Evolutionary conservation across 495 filamentous ascomycete genomes (phyloP).

Genomic region (Rostrohypoxylon terebratum): DNA sequence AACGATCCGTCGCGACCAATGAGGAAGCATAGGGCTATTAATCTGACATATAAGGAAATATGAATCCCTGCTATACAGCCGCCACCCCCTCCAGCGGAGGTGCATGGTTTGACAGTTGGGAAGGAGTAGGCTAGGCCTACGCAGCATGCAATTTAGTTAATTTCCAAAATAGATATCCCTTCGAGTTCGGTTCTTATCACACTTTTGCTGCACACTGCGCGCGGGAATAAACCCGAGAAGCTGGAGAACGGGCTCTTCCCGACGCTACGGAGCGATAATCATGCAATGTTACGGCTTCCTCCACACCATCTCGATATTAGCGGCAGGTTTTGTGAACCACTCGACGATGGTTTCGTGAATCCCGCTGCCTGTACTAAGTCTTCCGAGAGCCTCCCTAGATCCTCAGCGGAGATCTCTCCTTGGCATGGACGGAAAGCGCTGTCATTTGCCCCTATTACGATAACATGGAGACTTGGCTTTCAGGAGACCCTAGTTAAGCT

Average conservation of each 20-base stretch:
- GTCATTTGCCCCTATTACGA: constrained; percentile 23
- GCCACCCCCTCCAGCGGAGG: background rate
- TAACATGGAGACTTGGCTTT: constrained; percentile 6
- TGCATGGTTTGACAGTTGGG: constrained; percentile 17
- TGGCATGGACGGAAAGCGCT: constrained; percentile 37
- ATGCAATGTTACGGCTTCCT: constrained; percentile 35
- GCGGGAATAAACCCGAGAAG: constrained; percentile 44
- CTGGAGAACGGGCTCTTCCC: constrained; percentile 38
- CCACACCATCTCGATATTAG: constrained; percentile 31
- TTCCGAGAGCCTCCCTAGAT: constrained; percentile 37
- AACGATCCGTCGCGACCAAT: constrained; percentile 20
- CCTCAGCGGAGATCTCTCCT: constrained; percentile 41
- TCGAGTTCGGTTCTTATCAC: constrained; percentile 32
- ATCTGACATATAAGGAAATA: constrained; percentile 31
- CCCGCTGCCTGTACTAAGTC: constrained; percentile 31
- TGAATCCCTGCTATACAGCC: constrained; percentile 23
- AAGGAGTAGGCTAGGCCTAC: constrained; percentile 24
- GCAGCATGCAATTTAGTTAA: constrained; percentile 13
- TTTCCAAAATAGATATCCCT: constrained; percentile 32
- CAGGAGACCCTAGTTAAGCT: constrained; percentile 10
- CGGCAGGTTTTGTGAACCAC: constrained; percentile 31
- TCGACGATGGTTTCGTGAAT: constrained; percentile 15
- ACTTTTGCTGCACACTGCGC: constrained; percentile 14
- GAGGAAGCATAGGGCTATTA: background rate
- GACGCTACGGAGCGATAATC: constrained; percentile 39